These are phyloP conservation scores for Penicillium digitatum DNA, from an alignment of 2,329 filamentous ascomycete species.

Conservation along the genomic window DNA sequence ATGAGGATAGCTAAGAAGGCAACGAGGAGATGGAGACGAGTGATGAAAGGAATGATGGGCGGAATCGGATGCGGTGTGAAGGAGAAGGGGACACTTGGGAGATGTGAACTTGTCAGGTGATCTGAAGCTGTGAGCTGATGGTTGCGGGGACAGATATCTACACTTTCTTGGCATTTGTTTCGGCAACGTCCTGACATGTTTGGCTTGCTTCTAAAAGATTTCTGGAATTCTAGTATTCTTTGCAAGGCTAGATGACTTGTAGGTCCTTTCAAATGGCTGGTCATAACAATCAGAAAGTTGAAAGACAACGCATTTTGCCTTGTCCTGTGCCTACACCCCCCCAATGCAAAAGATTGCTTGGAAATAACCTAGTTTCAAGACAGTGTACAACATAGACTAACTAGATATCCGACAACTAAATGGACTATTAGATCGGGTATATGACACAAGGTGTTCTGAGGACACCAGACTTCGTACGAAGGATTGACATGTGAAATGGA, in stretches of 20 bases:
- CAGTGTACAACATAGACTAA: neutral
- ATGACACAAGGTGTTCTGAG: neutral
- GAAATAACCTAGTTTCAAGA: neutral
- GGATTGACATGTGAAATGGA: neutral
- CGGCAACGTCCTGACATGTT: neutral
- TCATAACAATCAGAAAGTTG: neutral
- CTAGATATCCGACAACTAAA: too few species aligned
- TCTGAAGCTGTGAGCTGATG: neutral
- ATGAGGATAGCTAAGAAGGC: constrained; percentile 40
- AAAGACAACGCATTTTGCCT: too few species aligned
- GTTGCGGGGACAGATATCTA: constrained; percentile 7
- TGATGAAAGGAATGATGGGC: constrained; percentile 20
- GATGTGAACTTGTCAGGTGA: constrained; percentile 5
- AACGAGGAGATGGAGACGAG: constrained; percentile 25
- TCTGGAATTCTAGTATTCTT: neutral
- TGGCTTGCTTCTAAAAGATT: neutral
- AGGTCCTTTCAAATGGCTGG: neutral
- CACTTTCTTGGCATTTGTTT: neutral
- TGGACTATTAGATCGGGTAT: neutral
- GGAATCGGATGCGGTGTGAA: constrained; percentile 17
- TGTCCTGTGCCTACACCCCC: neutral
- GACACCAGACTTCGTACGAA: neutral
- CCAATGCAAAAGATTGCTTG: neutral
- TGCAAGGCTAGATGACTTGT: neutral
- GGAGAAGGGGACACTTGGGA: neutral